Base-by-base conservation (phyloP, 164 flowering plant genomes). In the Protea cynaroides region DNA sequence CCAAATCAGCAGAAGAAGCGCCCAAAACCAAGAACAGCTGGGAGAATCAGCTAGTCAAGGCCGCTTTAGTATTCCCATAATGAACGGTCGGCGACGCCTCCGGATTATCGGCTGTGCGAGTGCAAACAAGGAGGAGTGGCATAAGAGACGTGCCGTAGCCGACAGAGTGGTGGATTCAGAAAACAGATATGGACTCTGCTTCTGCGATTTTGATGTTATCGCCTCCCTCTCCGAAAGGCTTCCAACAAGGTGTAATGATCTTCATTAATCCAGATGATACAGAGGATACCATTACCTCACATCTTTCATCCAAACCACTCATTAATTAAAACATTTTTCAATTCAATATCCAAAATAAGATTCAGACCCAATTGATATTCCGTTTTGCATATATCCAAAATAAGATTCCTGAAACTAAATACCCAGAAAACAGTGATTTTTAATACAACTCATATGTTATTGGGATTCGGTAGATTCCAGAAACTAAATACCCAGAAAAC, bases 181-280 rank as follows among this genome's bases (percentile, higher is more conserved):
- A 72, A 3, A 86, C 46, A 1, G 67, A 84, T 0, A 77, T 59
- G 0, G 82, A 72, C 22, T 79, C 77, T 0, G 87, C 84, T 17
- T 81, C 75, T 1, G 80, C 52, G 38, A 84, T 84, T 60, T 74
- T 71, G 12, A 86, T 37, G 44, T 86, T 83, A 63, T 70, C 62
- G 17, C 81, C 94, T n/a, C 78, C 83, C 25, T 81, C 81, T 0
- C 47, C 77, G 1, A 72, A 75, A 67, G 96, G 90, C 69, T 73
- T 84, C 90, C 90, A 90, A 69, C 98, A 93, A 8, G 90, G 83
- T 24, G 76, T 55, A 34, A 92, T 83, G 62, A 85, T 76, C 65
- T 72, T 83, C 85, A 75, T 76, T 13, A 83, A 71, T 62, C 80
- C 65, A 64, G 79, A 67, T 29, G 34, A 29, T 29, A 29, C 34